A percentile compares a stretch with the other conserved stretches of the same genome.
phyloP scores from a whole-genome alignment of 2,329 filamentous ascomycete genomes.

The Onygenales sp. region DNA sequence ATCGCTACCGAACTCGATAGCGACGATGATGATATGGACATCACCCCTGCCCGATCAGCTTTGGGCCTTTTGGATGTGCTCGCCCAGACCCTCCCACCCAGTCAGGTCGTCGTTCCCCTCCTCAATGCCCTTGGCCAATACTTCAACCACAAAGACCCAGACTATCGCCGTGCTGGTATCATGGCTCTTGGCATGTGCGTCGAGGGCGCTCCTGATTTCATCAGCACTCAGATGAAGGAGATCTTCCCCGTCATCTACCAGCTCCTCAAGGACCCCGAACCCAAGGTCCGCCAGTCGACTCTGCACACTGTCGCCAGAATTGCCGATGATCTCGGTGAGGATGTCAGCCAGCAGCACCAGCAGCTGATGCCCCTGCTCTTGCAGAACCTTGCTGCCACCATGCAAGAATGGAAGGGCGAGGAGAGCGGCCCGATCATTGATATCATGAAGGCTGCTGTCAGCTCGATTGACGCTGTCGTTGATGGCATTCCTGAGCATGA shows the following conservation, averaged over 20 bases:
- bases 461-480: constrained; percentile 82
- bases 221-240: constrained; percentile 79
- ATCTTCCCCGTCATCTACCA: constrained; percentile 78
- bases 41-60: constrained; percentile 75
- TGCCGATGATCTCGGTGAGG: constrained; percentile 86
- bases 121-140: constrained; percentile 79
- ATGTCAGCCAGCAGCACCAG: constrained; percentile 76
- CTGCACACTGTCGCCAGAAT: constrained; percentile 81
- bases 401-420: constrained; percentile 53
- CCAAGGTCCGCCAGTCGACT: constrained; percentile 75
- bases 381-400: constrained; percentile 78
- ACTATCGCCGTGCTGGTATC: constrained; percentile 81
- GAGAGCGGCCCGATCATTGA: constrained; percentile 66
- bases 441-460: constrained; percentile 83
- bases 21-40: constrained; percentile 66
- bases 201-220: constrained; percentile 94
- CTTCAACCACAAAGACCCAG: constrained; percentile 62
- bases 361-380: constrained; percentile 74
- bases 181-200: constrained; percentile 87
- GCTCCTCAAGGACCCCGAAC: constrained; percentile 73
- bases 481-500: constrained; percentile 73
- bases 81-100: constrained; percentile 77
- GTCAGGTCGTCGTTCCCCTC: constrained; percentile 86
- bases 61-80: constrained; percentile 83
- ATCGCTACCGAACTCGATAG: constrained; percentile 83